Conservation (phyloP, 179 eudicot genomes). For the Camellia oleifera region DNA sequence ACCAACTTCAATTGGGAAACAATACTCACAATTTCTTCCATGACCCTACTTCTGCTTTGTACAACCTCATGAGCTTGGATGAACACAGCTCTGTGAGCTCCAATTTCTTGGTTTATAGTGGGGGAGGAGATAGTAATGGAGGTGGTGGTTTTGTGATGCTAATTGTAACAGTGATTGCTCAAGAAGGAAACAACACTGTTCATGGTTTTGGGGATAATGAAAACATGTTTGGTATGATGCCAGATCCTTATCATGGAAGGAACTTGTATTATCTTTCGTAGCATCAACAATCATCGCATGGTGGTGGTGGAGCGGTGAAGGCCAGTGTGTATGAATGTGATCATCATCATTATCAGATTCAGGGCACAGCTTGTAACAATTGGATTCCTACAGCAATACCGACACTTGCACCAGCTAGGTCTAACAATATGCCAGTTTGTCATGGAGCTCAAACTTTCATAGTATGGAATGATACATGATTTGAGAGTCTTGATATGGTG, state of each 20-base stretch:
- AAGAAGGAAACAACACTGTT: conserved; percentile 25
- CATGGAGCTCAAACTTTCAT: conserved; percentile 57
- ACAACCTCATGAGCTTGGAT: conserved; percentile 68
- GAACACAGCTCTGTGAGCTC: conserved; percentile 51
- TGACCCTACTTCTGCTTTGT: conserved; percentile 24
- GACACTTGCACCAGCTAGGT: conserved; percentile 30
- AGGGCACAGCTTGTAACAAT: conserved; percentile 43
- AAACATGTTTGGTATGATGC: conserved; percentile 22
- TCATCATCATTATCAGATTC: conserved; percentile 1
- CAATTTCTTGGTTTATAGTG: conserved; percentile 29
- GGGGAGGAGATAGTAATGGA: conserved; percentile 17
- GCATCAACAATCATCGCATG: conserved; percentile 20
- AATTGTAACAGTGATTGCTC: conserved; percentile 34
- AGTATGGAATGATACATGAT: conserved; percentile 62
- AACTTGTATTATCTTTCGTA: conserved; percentile 42
- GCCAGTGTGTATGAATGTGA: conserved; percentile 41
- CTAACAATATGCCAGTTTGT: conserved; percentile 31
- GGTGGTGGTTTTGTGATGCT: conserved; percentile 33
- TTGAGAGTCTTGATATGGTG: too few species aligned
- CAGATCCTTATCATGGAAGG: conserved; percentile 25
- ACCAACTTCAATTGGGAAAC: conserved; percentile 46
- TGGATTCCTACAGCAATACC: conserved; percentile 78
- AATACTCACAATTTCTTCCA: conserved; percentile 59
- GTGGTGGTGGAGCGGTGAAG: conserved; percentile 19
- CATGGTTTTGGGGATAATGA: conserved; percentile 19